Percentiles rank a stretch among this genome's conserved stretches.
Evolutionary conservation across 2,329 filamentous ascomycete species (phyloP).

Genomic region (Lecanosticta acicola): DNA sequence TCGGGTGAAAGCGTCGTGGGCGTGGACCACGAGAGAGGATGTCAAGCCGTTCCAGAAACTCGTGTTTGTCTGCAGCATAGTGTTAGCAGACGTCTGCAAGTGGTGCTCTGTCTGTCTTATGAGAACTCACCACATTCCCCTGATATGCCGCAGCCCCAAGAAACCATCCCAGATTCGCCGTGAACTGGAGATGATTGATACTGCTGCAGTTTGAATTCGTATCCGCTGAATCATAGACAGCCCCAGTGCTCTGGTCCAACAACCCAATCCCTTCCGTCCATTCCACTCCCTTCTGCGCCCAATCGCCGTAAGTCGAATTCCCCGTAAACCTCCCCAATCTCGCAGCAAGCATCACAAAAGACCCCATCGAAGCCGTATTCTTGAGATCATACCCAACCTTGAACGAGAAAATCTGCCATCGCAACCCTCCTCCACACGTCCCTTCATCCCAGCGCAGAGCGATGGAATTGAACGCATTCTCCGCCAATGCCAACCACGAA

Average conservation of each 20-base stretch:
- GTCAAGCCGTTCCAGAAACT: constrained; percentile 22
- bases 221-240: constrained; percentile 59
- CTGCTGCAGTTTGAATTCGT: constrained; percentile 50
- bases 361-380: constrained; percentile 73
- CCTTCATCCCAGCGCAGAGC: constrained; percentile 61
- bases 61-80: not conserved
- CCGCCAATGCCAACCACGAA: constrained; percentile 62
- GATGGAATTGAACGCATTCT: constrained; percentile 75
- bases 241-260: constrained; percentile 41
- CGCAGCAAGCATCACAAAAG: constrained; percentile 76
- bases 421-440: constrained; percentile 66
- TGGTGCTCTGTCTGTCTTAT: constrained; percentile 1
- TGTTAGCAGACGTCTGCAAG: constrained; percentile 2
- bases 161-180: constrained; percentile 61
- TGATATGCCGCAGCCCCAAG: constrained; percentile 60
- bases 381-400: constrained; percentile 81
- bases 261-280: constrained; percentile 56
- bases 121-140: constrained; percentile 45
- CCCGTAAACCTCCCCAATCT: constrained; percentile 35
- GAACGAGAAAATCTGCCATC: constrained; percentile 76
- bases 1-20: constrained; percentile 47
- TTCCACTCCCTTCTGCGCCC: constrained; percentile 62
- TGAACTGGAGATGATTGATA: constrained; percentile 51
- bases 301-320: constrained; percentile 55
- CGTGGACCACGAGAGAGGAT: constrained; percentile 7